Evolutionary conservation across 2,329 filamentous ascomycete species (phyloP), one percentile per base, ranked within the genome.

Genomic region (Arthrinium phaeospermum): DNA sequence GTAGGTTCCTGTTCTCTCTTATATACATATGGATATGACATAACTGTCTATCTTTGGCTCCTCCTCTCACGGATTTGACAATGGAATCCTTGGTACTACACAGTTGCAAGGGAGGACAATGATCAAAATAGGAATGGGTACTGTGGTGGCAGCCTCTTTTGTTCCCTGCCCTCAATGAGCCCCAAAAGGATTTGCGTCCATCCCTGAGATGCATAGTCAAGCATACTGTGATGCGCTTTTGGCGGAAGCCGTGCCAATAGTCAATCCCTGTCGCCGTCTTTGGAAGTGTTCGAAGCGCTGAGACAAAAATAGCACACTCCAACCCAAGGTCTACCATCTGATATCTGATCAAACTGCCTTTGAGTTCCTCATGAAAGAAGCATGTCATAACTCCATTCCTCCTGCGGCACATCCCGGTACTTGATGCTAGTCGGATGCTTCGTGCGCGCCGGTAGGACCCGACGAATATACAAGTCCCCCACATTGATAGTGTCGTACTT

Each of bases 391-490:
- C 68, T 77, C 80, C 79, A 81, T 67, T 82, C 70, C 10, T 77
- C 76, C 74, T 81, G 75, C n/a, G 81, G 80, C 34, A 81, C 78
- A 71, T 80, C 78, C 5, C 74, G 75, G 71, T 79, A 82, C 71
- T 79, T 83, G 71, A 82, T 79, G 67, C 79, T 80, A 0, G 81
- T 83, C 5, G 81, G 81, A 73, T 82, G 81, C 70, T 81, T 83
- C 71, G 75, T 75, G 70, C 81, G 76, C 7, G 81, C 81, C 4
- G 81, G 80, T 37, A 83, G 71, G 0, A 82, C 75, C 44, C 78
- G 76, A 22, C 75, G 75, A 57, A 82, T 80, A 72, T 82, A 82
- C 51, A 82, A 71, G 64, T 82, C 80, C 1, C 79, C 79, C 6
- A 80, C 78, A 67, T 79, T 80, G 53, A 78, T 78, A 7, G 68